Base-by-base conservation (phyloP, 768 basidiomycete species). In the Gelatoporia subvermispora region DNA sequence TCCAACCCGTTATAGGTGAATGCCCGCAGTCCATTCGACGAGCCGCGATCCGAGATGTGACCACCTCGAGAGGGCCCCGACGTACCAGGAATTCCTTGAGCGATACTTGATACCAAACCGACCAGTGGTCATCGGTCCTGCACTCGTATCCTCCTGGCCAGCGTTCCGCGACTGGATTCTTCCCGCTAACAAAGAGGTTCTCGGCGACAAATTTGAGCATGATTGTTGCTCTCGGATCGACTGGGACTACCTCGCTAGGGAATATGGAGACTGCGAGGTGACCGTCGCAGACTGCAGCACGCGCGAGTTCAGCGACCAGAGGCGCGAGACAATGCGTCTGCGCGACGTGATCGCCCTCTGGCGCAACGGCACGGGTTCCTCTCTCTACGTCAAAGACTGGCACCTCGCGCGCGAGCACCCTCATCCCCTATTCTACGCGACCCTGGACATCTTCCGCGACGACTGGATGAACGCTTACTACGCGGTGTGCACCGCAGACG, bases 391-490 rank as follows among this genome's bases (percentile, higher is more conserved):
- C 43, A 64, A 64, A 43, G 62, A 64, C 46, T 64, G 62, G 62
- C 60, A 64, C 28, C 59, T 64, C 17, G 57, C 60, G 21, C 59
- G 54, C n/a, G n/a, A n/a, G n/a, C 9, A 23, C 41, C 4, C 41
- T 59, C 28, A 15, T 3, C 21, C 16, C 10, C 45, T 51, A 1
- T 60, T 62, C 53, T 64, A 64, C 50, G 44, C 44, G 4, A 64
- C 60, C 39, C 63, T 61, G 16, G 50, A 54, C 41, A 47, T 62
- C 36, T 62, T 64, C 43, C 51, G 53, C 23, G 63, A 64, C 48
- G 63, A 64, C 51, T 64, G 63, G 63, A 59, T 64, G 59, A 64
- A 64, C 47, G 55, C 59, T 11, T 60, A 59, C 53, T 62, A 64
- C 49, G 51, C 54, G 11, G 48, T 57, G 2, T 49, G 50, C 51